A percentile compares a stretch with the other conserved stretches of the same genome.
These are phyloP conservation scores for Cordyceps cicadae DNA, from an alignment of 2,329 filamentous ascomycete species.

Conservation along the genomic window DNA sequence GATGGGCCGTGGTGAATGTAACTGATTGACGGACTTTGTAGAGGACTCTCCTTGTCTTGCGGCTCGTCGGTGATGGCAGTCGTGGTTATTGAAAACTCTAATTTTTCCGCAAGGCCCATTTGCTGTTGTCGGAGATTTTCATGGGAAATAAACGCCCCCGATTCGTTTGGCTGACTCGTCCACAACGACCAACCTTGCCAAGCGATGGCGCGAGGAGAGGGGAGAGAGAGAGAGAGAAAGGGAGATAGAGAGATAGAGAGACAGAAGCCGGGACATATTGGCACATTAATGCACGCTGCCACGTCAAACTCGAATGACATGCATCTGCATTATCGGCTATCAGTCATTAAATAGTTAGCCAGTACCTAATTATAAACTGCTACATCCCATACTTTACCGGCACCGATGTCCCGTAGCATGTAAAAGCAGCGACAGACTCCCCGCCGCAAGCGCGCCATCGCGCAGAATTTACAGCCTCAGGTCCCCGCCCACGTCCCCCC, in stretches of 20 bases:
- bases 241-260: no score
- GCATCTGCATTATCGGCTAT: no score
- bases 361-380: neutral
- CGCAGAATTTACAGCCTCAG: neutral
- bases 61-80: neutral
- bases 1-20: no score
- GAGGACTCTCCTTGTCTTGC: neutral
- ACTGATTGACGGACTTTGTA: neutral
- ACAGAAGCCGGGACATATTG: no score
- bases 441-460: neutral
- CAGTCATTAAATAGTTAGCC: neutral
- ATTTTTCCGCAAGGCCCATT: neutral
- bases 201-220: neutral
- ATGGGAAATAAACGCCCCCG: neutral
- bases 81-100: neutral
- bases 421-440: constrained; percentile 3
- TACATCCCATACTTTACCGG: no score
- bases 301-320: neutral
- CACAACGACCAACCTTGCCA: no score
- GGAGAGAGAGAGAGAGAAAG: no score
- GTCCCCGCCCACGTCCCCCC: neutral
- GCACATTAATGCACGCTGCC: no score
- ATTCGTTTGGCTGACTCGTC: no score
- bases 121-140: neutral
- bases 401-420: neutral